Base-by-base conservation (phyloP, 2,329 filamentous ascomycete genomes). In the Dothidotthia symphoricarpi region DNA sequence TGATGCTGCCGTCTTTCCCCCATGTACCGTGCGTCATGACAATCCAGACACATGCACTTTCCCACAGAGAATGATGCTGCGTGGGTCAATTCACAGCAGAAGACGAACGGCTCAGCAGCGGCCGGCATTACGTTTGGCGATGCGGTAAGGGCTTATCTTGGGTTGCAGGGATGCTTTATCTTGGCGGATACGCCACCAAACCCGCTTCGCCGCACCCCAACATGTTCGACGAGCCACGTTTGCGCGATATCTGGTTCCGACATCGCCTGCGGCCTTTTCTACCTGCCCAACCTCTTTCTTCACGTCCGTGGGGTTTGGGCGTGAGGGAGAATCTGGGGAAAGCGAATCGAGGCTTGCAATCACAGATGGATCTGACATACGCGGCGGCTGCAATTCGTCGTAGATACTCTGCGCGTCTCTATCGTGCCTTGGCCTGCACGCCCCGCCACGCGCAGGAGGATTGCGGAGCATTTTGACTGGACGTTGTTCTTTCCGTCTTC, bases 61-160 rank as follows among this genome's bases (percentile, higher is more conserved):
- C n/a, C n/a, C n/a, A n/a, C 17, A 15, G 13, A 24, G n/a, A 16
- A 9, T 9, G 19, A 22, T 9, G 17, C 25, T 28, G 24, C 14
- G 34, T 42, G 24, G 6, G 38, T 32, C 27, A 19, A 45, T 51
- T 43, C 45, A 41, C 47, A 41, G 34, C 46, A 39, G 24, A 24
- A 32, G 41, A 45, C 45, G 43, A 46, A 41, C 29, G 33, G 30
- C 30, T 35, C 34, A 32, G 50, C 32, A 41, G 48, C 55, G 54
- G 60, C 45, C 43, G 41, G 47, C 45, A 52, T 64, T 66, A 65
- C 60, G 59, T 61, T 48, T 55, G 47, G 34, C 36, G 36, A 56
- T 53, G 46, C 41, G 53, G 53, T 58, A 57, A 60, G 53, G 13
- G 47, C 59, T 57, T 64, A 64, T 63, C 47, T 55, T 44, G 34